Percentiles rank a stretch among this genome's conserved stretches.
Evolutionary conservation across 768 basidiomycete genomes (phyloP).

Genomic region (Fistulinella prunicolor): DNA sequence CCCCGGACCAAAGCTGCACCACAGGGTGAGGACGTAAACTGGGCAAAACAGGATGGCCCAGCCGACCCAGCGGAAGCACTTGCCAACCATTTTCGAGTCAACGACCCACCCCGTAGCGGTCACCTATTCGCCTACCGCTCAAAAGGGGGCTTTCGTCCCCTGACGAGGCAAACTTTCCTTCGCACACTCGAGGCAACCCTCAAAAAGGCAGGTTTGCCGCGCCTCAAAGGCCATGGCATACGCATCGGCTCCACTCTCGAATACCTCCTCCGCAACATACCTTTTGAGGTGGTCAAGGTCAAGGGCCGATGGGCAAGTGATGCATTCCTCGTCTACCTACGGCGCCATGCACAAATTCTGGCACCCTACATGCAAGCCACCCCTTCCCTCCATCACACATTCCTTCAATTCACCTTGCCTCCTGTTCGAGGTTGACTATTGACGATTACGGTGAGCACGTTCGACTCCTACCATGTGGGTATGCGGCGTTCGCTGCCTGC

Average conservation of each 20-base stretch:
- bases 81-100: conserved; percentile 29
- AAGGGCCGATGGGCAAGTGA: conserved; percentile 38
- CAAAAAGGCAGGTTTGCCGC: conserved; percentile 4
- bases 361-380: conserved; percentile 30
- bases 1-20: conserved; percentile 12
- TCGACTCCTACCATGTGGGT: neutral
- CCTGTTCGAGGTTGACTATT: neutral
- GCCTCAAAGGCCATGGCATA: conserved; percentile 25
- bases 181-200: conserved; percentile 9
- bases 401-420: conserved; percentile 14
- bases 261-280: conserved; percentile 35
- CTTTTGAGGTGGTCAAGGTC: conserved; percentile 37
- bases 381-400: conserved; percentile 9
- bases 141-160: conserved; percentile 10
- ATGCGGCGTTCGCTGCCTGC: neutral
- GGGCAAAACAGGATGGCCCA: conserved; percentile 28
- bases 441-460: neutral
- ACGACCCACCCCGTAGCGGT: conserved; percentile 19
- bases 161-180: conserved; percentile 30
- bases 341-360: conserved; percentile 27
- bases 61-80: conserved; percentile 27
- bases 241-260: conserved; percentile 34
- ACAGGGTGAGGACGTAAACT: conserved; percentile 34
- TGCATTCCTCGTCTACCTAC: conserved; percentile 29
- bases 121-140: conserved; percentile 33